Evolutionary conservation across 225 moss, liverwort and hornwort genomes (phyloP).

Genomic region (Sphagnum tenellum): DNA sequence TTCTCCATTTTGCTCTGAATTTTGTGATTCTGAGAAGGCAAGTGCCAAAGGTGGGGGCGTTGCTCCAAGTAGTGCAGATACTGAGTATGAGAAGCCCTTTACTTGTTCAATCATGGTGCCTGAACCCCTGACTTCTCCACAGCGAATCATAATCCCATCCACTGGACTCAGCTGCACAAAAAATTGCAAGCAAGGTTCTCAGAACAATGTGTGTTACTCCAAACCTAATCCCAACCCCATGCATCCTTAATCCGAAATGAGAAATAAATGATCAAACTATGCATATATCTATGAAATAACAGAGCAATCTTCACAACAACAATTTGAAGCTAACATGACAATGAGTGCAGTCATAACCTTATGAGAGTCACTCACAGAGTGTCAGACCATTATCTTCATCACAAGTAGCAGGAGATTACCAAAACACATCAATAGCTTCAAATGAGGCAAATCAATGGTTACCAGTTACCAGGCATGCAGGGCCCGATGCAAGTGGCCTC

Average conservation of each 20-base stretch:
- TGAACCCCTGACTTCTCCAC: conserved; percentile 56
- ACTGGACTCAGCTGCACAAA: conserved; percentile 62
- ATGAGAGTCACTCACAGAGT: no score
- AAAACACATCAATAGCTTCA: no score
- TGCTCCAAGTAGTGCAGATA: conserved; percentile 71
- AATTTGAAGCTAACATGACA: no score
- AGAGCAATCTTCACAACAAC: no score
- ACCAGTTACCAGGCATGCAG: conserved; percentile 73
- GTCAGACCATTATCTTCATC: no score
- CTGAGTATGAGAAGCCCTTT: conserved; percentile 91
- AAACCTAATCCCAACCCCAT: no score
- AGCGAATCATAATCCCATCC: conserved; percentile 71
- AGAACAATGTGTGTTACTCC: no score
- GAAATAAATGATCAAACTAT: no score
- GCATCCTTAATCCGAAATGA: no score
- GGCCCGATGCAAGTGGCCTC: conserved; percentile 65
- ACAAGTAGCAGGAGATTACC: neutral
- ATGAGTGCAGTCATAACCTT: no score
- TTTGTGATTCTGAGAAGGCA: conserved; percentile 12
- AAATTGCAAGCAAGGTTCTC: neutral
- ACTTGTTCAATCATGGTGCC: conserved; percentile 97
- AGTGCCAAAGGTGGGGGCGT: conserved; percentile 48
- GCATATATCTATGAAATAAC: no score
- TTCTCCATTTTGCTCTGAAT: neutral
- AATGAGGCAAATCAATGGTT: neutral